Evolutionary conservation across 371 early-diverging fungal genomes (phyloP).

Genomic region (Umbelopsis sp.): DNA sequence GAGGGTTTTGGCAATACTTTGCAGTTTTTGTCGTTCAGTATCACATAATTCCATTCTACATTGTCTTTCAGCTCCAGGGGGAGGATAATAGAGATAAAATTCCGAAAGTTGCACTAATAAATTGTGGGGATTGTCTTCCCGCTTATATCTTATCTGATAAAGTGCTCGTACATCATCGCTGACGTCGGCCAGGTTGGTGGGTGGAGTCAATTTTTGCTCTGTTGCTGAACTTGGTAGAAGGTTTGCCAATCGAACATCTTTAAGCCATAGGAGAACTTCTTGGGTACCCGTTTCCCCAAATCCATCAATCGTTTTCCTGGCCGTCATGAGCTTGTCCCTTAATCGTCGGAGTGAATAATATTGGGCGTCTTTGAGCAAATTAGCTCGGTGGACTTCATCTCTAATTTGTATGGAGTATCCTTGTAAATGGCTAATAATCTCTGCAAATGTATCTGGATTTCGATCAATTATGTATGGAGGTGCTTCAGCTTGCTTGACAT

Average conservation of each 20-base stretch:
- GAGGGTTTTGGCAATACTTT: slow-evolving; percentile 34
- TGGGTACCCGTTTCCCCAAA: slow-evolving; percentile 37
- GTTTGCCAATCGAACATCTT: slow-evolving; percentile 42
- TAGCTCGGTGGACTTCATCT: slow-evolving; percentile 64
- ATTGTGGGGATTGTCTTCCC: slow-evolving; percentile 35
- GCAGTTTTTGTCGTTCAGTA: slow-evolving; percentile 35
- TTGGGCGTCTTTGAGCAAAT: slow-evolving; percentile 62
- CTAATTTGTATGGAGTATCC: slow-evolving; percentile 64
- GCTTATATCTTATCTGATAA: slow-evolving; percentile 44
- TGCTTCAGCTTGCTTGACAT: slow-evolving; percentile 26
- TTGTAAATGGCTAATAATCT: slow-evolving; percentile 61
- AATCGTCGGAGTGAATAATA: slow-evolving; percentile 62
- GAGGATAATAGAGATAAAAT: slow-evolving; percentile 32
- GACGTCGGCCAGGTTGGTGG: not conserved
- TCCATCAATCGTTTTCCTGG: slow-evolving; percentile 45
- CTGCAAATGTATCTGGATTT: slow-evolving; percentile 64
- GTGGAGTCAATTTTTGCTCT: not conserved
- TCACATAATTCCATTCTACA: slow-evolving; percentile 30
- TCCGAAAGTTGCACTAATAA: slow-evolving; percentile 47
- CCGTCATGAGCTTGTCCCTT: slow-evolving; percentile 53
- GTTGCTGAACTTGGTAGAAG: slow-evolving; percentile 27
- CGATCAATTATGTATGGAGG: slow-evolving; percentile 61
- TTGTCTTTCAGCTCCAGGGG: not conserved
- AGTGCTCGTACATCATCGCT: not conserved
- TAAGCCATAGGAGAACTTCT: slow-evolving; percentile 45